A percentile compares a stretch with the other conserved stretches of the same genome.
Evolutionary conservation across 345 rosid genomes (phyloP).

Genomic region (Sonneratia caseolaris): DNA sequence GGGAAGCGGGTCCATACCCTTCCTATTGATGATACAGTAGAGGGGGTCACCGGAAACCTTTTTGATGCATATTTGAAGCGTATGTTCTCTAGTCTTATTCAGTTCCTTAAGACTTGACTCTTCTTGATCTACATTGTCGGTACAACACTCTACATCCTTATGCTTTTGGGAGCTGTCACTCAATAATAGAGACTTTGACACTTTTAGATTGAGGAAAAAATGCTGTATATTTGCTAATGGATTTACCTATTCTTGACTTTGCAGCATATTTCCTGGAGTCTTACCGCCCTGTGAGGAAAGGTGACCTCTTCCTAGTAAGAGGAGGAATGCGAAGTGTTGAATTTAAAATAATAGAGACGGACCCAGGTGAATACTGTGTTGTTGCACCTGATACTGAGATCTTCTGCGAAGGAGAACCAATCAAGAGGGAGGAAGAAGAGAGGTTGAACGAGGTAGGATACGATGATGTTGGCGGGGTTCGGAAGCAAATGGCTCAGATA

Average conservation of each 20-base stretch:
- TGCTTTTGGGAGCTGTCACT: no score
- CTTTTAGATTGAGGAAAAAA: no score
- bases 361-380: constrained; percentile 80
- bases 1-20: constrained; percentile 85
- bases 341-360: constrained; percentile 81
- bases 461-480: constrained; percentile 95
- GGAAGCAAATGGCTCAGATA: constrained; percentile 97
- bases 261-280: constrained; percentile 87
- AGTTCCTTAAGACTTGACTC: no score
- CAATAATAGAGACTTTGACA: no score
- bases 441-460: constrained; percentile 86
- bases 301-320: constrained; percentile 86
- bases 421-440: constrained; percentile 84
- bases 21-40: constrained; percentile 80
- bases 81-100: constrained; percentile 21
- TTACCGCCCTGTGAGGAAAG: constrained; percentile 91
- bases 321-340: constrained; percentile 97
- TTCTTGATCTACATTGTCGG: no score
- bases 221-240: neutral
- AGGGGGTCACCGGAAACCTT: constrained; percentile 88
- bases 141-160: no score
- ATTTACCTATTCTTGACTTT: constrained; percentile 5
- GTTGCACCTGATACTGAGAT: constrained; percentile 96
- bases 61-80: constrained; percentile 86
- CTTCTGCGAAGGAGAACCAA: constrained; percentile 92